Evolutionary conservation across 768 basidiomycete species (phyloP), one percentile per base, ranked within the genome.

Genomic region (Tephrocybe sp.): DNA sequence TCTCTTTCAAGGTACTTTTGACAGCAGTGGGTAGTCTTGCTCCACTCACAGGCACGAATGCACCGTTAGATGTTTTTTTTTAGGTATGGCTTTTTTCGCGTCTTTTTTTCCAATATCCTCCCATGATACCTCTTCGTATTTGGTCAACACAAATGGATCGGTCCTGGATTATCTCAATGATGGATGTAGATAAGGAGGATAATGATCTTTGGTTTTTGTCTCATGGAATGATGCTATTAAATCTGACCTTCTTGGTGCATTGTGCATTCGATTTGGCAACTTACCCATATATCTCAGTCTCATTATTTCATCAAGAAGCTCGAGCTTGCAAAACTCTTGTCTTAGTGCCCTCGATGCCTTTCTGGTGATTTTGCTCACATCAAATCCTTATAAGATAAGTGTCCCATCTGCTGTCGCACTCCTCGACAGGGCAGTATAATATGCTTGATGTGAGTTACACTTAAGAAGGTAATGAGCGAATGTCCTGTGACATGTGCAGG

Each of bases 251-350:
- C 51, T 51, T 9, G 51, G 31, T 0, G 60, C 64, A n/a, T 13
- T 31, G 0, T 43, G 34, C 16, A 67, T 49, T 2, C 13, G 18
- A 3, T 25, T 15, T 2, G 57, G 53, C 4, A 69, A 51, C 15
- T 51, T 53, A 0, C 51, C 42, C 4, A 57, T 18, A 49, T 62
- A 70, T 24, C 44, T 24, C 11, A 65, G 25, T 1, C 36, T 37
- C 0, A 67, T 69, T 5, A 74, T 67, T 15, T 69, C 65, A 60
- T 72, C 67, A 3, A 73, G 52, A 0, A 71, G 5, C 25, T 71
- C 67, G 0, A 71, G 46, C 27, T 71, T 64, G 12, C 69, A 12
- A 38, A 69, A 67, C 42, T 71, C 69, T 47, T 71, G 66, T 18
- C 66, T 40, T 1, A 73, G 49, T 13, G 52, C 53, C 4, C 68